Conservation (phyloP, 2,329 filamentous ascomycete genomes). For the Pseudocercospora cruenta region DNA sequence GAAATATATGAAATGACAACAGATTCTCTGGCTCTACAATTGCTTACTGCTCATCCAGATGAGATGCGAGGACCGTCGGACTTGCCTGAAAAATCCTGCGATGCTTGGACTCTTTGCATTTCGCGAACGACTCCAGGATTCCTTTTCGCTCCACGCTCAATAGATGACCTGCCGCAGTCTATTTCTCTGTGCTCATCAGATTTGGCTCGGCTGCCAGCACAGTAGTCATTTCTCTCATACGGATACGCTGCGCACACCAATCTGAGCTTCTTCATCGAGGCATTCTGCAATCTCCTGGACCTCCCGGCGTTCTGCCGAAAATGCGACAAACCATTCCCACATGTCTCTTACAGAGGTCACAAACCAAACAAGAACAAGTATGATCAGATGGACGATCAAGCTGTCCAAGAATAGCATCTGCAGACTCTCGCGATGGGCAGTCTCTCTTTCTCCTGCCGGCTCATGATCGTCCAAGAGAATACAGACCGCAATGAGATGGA, state of each 20-base stretch:
- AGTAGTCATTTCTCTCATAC: not conserved
- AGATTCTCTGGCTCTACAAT: no score
- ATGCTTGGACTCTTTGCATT: no score
- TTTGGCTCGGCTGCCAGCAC: not conserved
- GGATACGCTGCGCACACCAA: not conserved
- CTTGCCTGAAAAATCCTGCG: no score
- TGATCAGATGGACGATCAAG: not conserved
- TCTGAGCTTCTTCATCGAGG: not conserved
- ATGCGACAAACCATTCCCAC: not conserved
- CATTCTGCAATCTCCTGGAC: not conserved
- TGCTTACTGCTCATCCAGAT: no score
- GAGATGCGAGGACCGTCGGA: no score
- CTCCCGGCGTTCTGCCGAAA: not conserved
- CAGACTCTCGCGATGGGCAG: not conserved
- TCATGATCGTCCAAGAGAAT: not conserved
- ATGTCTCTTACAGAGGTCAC: not conserved
- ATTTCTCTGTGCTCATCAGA: not conserved
- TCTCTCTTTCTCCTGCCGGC: not conserved
- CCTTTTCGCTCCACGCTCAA: no score
- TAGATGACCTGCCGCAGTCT: no score
- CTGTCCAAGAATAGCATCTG: not conserved
- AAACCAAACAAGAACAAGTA: not conserved
- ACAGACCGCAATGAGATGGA: slow-evolving; percentile 1
- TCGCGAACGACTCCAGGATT: no score
- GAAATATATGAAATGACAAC: no score